These are phyloP conservation scores for Tremellales sp. DNA, from an alignment of 1,284 basidiomycete species.

Conservation along the genomic window DNA sequence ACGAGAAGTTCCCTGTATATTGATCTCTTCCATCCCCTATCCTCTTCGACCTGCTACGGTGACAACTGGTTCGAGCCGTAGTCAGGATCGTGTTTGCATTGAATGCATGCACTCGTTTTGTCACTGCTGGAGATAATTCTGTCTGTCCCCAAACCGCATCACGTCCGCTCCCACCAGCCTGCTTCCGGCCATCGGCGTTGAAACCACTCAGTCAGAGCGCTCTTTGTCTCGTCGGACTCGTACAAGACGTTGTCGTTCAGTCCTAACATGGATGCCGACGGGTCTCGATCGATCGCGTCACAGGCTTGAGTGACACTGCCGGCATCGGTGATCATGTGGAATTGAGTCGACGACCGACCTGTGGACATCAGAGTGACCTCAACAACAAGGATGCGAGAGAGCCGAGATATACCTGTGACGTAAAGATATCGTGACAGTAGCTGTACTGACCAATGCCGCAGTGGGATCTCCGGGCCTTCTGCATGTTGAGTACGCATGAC, in stretches of 20 bases:
- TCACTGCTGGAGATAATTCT: too few species aligned
- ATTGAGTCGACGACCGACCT: constrained; percentile 33
- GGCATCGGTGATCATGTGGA: constrained; percentile 38
- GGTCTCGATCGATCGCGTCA: constrained; percentile 25
- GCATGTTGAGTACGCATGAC: too few species aligned
- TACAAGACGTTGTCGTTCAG: constrained; percentile 44
- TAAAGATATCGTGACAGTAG: constrained; percentile 53
- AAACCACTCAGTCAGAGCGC: constrained; percentile 39
- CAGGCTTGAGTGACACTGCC: constrained; percentile 26
- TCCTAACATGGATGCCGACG: constrained; percentile 30
- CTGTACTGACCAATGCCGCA: constrained; percentile 50
- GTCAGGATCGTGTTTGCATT: not conserved
- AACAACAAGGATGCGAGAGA: not conserved
- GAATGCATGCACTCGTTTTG: not conserved
- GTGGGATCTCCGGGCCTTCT: too few species aligned
- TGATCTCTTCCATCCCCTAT: constrained; percentile 5
- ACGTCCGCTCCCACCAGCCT: constrained; percentile 38
- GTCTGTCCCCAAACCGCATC: too few species aligned
- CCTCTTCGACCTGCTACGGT: too few species aligned
- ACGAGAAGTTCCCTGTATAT: too few species aligned
- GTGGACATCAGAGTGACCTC: not conserved
- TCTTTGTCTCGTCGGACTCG: constrained; percentile 28
- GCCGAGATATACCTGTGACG: constrained; percentile 28
- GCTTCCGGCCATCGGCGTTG: constrained; percentile 35
- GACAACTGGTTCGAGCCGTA: too few species aligned